Percentiles rank a stretch among this genome's conserved stretches.
Evolutionary conservation across 176 grass and related monocot species (phyloP).

Genomic region (Rhynchospora tenuis): DNA sequence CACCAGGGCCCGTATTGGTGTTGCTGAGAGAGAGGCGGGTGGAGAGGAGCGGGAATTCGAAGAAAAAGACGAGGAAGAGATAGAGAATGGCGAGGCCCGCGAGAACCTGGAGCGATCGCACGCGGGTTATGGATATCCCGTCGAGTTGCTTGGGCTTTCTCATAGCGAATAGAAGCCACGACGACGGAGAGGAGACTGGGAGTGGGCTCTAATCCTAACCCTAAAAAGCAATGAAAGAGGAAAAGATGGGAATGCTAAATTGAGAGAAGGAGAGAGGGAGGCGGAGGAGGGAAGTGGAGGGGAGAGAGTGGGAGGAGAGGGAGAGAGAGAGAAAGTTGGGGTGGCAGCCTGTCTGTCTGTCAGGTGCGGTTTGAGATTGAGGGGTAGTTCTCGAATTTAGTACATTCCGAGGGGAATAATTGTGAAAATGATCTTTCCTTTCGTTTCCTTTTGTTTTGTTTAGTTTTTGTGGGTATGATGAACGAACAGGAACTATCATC

Average conservation of each 20-base stretch:
- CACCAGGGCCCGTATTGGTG: neutral
- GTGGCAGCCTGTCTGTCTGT: no score
- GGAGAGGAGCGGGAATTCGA: conserved; percentile 48
- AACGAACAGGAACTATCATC: no score
- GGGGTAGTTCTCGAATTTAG: no score
- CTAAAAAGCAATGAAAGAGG: neutral
- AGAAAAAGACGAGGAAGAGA: conserved; percentile 34
- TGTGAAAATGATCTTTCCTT: no score
- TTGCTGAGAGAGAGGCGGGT: conserved; percentile 9
- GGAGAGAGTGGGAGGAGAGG: neutral
- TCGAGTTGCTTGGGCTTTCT: conserved; percentile 39
- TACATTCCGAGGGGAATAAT: no score
- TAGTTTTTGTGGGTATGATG: no score
- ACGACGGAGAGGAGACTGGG: neutral
- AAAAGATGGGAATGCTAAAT: neutral
- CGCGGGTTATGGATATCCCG: conserved; percentile 5
- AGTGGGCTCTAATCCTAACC: conserved; percentile 43
- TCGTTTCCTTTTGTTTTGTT: no score
- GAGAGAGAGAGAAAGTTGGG: neutral
- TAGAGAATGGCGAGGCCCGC: conserved; percentile 37
- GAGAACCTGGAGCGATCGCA: conserved; percentile 40
- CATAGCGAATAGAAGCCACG: conserved; percentile 35
- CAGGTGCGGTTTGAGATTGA: no score
- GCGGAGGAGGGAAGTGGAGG: neutral
- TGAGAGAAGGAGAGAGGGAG: neutral